phyloP scores from a whole-genome alignment of 345 rosid genomes.

The Cardiospermum halicacabum region DNA sequence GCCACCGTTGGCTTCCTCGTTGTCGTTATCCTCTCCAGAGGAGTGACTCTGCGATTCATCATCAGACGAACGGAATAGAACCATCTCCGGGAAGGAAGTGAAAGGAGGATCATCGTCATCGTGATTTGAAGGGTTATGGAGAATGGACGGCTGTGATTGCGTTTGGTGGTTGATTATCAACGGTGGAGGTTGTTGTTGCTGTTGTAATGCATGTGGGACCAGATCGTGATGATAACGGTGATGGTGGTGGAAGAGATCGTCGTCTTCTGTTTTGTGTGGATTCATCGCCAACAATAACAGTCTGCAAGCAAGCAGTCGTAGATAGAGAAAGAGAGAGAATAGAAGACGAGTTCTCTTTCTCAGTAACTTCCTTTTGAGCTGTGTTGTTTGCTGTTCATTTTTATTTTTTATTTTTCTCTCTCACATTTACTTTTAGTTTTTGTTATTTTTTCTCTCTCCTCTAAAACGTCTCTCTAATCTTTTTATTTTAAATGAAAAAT shows the following conservation, averaged over 20 bases:
- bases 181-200: slow-evolving; percentile 28
- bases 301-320: background rate
- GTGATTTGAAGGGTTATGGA: slow-evolving; percentile 36
- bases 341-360: slow-evolving; percentile 8
- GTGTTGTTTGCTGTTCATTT: slow-evolving; percentile 3
- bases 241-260: slow-evolving; percentile 41
- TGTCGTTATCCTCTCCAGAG: slow-evolving; percentile 52
- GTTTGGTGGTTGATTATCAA: slow-evolving; percentile 27
- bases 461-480: background rate
- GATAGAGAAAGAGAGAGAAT: too few relatives aligned
- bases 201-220: slow-evolving; percentile 41
- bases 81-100: slow-evolving; percentile 59
- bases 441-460: background rate
- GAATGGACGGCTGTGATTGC: slow-evolving; percentile 53
- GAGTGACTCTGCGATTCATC: slow-evolving; percentile 52
- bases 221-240: slow-evolving; percentile 44
- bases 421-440: background rate
- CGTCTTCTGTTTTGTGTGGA: slow-evolving; percentile 61
- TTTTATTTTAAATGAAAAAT: too few relatives aligned
- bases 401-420: background rate
- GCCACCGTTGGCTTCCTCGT: slow-evolving; percentile 42
- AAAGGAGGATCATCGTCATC: slow-evolving; percentile 41
- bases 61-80: slow-evolving; percentile 74
- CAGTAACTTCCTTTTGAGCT: slow-evolving; percentile 17
- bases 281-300: slow-evolving; percentile 35